Evolutionary conservation across 1,284 basidiomycete species (phyloP).

Genomic region (Earliella scabrosa): DNA sequence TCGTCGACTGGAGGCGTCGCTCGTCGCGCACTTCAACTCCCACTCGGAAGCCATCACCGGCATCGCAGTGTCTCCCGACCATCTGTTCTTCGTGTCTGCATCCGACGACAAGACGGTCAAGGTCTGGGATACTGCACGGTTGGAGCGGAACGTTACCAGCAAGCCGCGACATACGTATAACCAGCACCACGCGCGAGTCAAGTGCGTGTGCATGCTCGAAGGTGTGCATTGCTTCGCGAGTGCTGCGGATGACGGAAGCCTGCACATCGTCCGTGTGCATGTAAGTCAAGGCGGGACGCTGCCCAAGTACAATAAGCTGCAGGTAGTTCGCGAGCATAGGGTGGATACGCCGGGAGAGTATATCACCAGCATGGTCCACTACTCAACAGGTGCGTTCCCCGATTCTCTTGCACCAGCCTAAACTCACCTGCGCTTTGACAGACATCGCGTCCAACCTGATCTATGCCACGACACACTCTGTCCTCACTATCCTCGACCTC

Average conservation of each 20-base stretch:
- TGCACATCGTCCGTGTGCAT: constrained; percentile 85
- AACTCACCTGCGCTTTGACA: constrained; percentile 31
- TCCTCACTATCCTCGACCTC: constrained; percentile 83
- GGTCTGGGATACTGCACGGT: constrained; percentile 81
- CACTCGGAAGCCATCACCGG: constrained; percentile 83
- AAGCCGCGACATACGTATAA: constrained; percentile 78
- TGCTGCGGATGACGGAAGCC: constrained; percentile 83
- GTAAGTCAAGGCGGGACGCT: constrained; percentile 63
- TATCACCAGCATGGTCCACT: constrained; percentile 79
- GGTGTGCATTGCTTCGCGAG: constrained; percentile 89
- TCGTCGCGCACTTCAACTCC: constrained; percentile 86
- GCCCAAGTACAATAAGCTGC: constrained; percentile 81
- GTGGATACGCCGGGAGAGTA: constrained; percentile 75
- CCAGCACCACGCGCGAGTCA: constrained; percentile 82
- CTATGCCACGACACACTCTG: constrained; percentile 83
- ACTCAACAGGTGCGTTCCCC: constrained; percentile 61
- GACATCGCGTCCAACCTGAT: constrained; percentile 78
- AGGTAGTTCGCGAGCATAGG: constrained; percentile 76
- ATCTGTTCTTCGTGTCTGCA: constrained; percentile 90
- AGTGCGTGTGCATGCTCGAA: constrained; percentile 82
- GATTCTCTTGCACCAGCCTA: not conserved
- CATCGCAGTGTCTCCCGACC: constrained; percentile 90
- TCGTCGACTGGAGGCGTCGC: constrained; percentile 70
- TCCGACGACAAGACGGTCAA: constrained; percentile 88
- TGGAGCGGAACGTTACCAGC: constrained; percentile 82